phyloP scores from a whole-genome alignment of 306 rosid genomes.

The Rubus idaeus region DNA sequence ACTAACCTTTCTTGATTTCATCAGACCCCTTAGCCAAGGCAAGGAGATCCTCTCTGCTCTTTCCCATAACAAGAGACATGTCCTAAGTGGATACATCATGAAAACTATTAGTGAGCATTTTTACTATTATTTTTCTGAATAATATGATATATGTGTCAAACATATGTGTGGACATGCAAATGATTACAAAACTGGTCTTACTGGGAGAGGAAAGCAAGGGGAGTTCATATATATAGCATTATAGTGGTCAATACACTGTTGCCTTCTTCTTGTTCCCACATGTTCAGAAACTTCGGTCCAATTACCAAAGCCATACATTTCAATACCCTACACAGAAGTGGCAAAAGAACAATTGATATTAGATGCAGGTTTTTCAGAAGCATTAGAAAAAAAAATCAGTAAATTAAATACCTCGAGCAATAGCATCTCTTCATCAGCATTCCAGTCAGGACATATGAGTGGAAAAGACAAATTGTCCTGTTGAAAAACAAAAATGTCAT shows the following conservation, averaged over 20 bases:
- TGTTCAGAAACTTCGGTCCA: constrained; percentile 78
- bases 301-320: constrained; percentile 87
- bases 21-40: constrained; percentile 53
- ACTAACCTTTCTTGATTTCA: constrained; percentile 63
- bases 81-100: constrained; percentile 50
- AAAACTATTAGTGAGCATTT: not conserved
- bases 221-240: constrained; percentile 73
- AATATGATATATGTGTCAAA: not conserved
- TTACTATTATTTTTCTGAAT: too few relatives aligned
- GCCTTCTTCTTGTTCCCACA: constrained; percentile 79
- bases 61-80: constrained; percentile 79
- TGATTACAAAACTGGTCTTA: constrained; percentile 36
- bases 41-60: constrained; percentile 78
- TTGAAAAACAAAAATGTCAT: constrained; percentile 9
- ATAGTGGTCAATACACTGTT: constrained; percentile 78
- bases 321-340: constrained; percentile 59
- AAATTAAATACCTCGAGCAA: constrained; percentile 59
- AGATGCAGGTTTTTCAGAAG: constrained; percentile 1
- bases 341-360: constrained; percentile 10
- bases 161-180: not conserved
- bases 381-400: not conserved
- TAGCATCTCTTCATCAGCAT: constrained; percentile 81
- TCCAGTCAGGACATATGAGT: constrained; percentile 83
- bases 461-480: constrained; percentile 95
- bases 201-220: constrained; percentile 82